These are phyloP conservation scores for Onygenales sp. DNA, from an alignment of 2,329 filamentous ascomycete species.

Conservation along the genomic window DNA sequence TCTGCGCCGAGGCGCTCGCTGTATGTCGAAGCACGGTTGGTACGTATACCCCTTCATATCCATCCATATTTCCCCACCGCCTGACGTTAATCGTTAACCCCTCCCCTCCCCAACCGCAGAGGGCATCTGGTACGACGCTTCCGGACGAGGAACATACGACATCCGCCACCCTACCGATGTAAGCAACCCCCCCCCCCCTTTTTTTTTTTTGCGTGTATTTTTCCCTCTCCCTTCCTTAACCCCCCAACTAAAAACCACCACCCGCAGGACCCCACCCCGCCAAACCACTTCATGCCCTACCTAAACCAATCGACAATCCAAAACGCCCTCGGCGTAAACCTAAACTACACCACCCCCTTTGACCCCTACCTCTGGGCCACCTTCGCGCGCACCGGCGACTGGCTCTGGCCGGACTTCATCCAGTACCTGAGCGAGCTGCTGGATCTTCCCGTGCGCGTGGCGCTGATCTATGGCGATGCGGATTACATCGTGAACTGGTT, in stretches of 20 bases:
- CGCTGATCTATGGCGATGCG: conserved; percentile 49
- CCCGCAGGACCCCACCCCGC: conserved; percentile 51
- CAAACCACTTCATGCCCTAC: conserved; percentile 52
- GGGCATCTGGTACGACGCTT: conserved; percentile 45
- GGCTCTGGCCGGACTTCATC: conserved; percentile 45
- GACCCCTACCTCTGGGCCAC: conserved; percentile 39
- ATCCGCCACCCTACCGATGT: conserved; percentile 44
- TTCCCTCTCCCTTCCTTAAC: background rate
- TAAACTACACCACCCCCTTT: conserved; percentile 48
- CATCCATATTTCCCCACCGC: too few relatives aligned
- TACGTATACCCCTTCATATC: conserved; percentile 9
- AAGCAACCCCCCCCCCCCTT: conserved; percentile 2
- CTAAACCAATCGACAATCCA: conserved; percentile 52
- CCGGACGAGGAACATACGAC: conserved; percentile 39
- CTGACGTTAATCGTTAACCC: too few relatives aligned
- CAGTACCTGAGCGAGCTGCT: conserved; percentile 39
- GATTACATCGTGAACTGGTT: conserved; percentile 46
- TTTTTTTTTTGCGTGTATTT: too few relatives aligned
- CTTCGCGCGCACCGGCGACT: conserved; percentile 40
- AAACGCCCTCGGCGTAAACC: conserved; percentile 50
- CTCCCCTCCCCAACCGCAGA: conserved; percentile 22
- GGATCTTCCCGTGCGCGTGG: conserved; percentile 49
- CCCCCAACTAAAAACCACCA: conserved; percentile 16
- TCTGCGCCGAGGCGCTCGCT: conserved; percentile 46
- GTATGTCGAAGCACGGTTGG: conserved; percentile 49